phyloP scores from a whole-genome alignment of 768 basidiomycete genomes.

The Leucosporidium scottii region DNA sequence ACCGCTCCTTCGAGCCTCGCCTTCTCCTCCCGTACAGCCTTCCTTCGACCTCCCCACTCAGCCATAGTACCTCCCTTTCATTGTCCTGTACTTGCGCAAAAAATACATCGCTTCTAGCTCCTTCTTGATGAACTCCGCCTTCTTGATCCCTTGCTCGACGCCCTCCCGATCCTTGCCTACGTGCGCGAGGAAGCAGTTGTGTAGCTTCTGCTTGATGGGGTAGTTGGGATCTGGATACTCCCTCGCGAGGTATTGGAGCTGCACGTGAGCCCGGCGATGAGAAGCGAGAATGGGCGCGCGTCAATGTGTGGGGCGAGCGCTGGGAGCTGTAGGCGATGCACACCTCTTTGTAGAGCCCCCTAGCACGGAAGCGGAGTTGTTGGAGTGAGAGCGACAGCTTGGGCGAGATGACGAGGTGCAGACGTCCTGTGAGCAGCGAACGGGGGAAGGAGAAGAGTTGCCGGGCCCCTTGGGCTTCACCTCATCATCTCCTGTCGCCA shows the following conservation, averaged over 20 bases:
- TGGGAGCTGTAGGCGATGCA: background rate
- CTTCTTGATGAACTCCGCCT: conserved; percentile 32
- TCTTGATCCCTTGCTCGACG: conserved; percentile 20
- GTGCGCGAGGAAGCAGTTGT: conserved; percentile 28
- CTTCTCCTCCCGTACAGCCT: too few relatives aligned
- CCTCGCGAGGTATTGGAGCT: conserved; percentile 24
- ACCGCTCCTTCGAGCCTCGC: too few relatives aligned
- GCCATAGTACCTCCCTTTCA: conserved; percentile 13
- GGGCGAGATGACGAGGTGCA: too few relatives aligned
- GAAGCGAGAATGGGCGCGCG: background rate
- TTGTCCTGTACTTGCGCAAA: conserved; percentile 25
- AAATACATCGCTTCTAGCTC: conserved; percentile 30
- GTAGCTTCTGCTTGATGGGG: conserved; percentile 19
- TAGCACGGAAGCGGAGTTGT: conserved; percentile 17
- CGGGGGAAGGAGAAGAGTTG: too few relatives aligned
- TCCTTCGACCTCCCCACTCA: too few relatives aligned
- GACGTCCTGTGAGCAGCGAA: too few relatives aligned
- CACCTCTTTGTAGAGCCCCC: conserved; percentile 33
- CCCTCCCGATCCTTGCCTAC: conserved; percentile 20
- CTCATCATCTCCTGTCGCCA: too few relatives aligned
- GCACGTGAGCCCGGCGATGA: background rate
- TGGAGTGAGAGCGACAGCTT: too few relatives aligned
- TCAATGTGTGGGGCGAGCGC: background rate
- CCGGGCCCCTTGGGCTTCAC: too few relatives aligned
- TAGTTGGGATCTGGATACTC: conserved; percentile 32